These are phyloP conservation scores for Withania somnifera DNA, from an alignment of 305 asterid genomes.

Conservation along the genomic window DNA sequence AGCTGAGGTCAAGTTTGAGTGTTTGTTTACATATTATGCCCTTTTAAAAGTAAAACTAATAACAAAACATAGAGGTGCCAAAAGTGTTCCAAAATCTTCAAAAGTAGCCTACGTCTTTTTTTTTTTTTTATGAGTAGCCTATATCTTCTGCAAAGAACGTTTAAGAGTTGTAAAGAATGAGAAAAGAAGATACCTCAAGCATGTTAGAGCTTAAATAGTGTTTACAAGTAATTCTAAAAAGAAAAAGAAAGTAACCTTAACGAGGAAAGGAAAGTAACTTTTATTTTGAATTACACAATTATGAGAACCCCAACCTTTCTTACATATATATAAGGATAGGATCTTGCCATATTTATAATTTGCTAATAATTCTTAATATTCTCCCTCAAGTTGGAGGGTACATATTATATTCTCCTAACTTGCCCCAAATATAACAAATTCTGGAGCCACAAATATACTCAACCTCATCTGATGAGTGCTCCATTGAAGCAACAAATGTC, in stretches of 20 bases:
- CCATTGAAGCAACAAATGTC: background rate
- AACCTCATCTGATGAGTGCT: background rate
- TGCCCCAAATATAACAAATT: background rate
- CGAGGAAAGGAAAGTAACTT: background rate
- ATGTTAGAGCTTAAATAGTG: background rate
- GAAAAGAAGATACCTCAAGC: background rate
- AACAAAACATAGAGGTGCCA: background rate
- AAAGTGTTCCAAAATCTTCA: background rate
- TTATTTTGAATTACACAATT: background rate
- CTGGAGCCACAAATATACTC: background rate
- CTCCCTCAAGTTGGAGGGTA: background rate
- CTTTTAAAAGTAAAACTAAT: background rate
- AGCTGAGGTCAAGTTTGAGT: too few species aligned
- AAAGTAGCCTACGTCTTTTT: background rate
- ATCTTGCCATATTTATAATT: background rate
- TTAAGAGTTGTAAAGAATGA: background rate
- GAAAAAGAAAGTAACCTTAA: background rate
- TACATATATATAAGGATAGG: background rate
- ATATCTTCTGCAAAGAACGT: background rate
- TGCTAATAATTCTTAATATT: background rate
- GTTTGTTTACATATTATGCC: too few species aligned
- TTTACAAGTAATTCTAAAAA: background rate
- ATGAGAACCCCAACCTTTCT: background rate
- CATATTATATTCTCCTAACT: background rate
- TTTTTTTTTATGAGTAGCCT: too few species aligned